These are phyloP conservation scores for Herpotrichia juniperi DNA, from an alignment of 2,329 filamentous ascomycete genomes.

Conservation along the genomic window DNA sequence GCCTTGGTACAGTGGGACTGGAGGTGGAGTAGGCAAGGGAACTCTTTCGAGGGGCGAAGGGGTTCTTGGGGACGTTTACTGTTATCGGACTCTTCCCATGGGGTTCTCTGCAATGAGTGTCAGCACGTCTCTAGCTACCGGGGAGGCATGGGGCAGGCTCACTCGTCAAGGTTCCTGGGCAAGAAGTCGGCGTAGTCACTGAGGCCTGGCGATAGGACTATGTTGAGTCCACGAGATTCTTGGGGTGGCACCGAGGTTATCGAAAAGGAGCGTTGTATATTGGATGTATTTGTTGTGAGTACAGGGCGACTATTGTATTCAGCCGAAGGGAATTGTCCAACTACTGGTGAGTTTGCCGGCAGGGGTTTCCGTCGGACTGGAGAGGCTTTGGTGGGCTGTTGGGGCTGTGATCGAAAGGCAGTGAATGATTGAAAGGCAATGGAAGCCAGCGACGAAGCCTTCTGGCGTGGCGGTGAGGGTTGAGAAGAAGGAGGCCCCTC, in stretches of 20 bases:
- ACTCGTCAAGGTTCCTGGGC: conserved; percentile 48
- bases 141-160: conserved; percentile 17
- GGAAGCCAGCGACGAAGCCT: conserved; percentile 45
- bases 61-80: conserved; percentile 28
- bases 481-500: conserved; percentile 27
- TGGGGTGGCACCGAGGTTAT: conserved; percentile 35
- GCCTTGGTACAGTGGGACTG: conserved; percentile 28
- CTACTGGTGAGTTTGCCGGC: conserved; percentile 57
- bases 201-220: conserved; percentile 37
- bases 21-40: conserved; percentile 17
- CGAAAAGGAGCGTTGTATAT: conserved; percentile 29
- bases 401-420: conserved; percentile 50
- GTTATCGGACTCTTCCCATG: conserved; percentile 41
- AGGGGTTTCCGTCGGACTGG: conserved; percentile 61
- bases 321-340: conserved; percentile 49
- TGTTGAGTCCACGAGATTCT: conserved; percentile 29
- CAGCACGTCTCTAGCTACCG: conserved; percentile 16
- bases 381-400: conserved; percentile 47
- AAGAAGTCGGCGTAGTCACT: conserved; percentile 42
- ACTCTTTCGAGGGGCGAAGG: conserved; percentile 28
- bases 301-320: conserved; percentile 50
- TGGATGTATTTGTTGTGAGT: conserved; percentile 21
- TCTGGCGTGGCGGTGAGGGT: conserved; percentile 35
- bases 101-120: conserved; percentile 36
- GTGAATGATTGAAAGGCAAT: conserved; percentile 52